Percentiles rank a stretch among this genome's conserved stretches.
phyloP scores from a whole-genome alignment of 352 stramenopile genomes.

The Stramenopiles sp. region DNA sequence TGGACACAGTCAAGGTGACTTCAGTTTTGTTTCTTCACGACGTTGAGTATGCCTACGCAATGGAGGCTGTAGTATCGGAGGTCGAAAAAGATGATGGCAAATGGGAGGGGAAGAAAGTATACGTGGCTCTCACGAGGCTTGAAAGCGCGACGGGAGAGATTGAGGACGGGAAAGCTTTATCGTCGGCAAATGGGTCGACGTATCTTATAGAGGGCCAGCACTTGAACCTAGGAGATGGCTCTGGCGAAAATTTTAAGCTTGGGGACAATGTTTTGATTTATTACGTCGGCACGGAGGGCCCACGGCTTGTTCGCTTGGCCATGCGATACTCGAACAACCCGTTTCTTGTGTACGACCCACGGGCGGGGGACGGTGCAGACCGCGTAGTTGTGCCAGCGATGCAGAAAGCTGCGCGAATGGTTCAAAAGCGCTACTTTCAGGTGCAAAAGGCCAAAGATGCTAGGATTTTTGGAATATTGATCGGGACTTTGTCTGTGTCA shows the following conservation, averaged over 20 bases:
- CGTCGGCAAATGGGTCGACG: neutral
- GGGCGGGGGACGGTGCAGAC: constrained; percentile 33
- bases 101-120: neutral
- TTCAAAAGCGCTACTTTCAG: constrained; percentile 13
- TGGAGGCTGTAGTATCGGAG: too few relatives aligned
- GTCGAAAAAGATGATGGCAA: neutral
- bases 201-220: neutral
- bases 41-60: constrained; percentile 58
- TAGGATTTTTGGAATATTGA: constrained; percentile 82
- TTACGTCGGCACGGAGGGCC: constrained; percentile 48
- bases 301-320: constrained; percentile 50
- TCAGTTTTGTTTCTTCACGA: constrained; percentile 69
- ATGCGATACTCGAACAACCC: constrained; percentile 42
- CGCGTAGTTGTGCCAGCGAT: constrained; percentile 35
- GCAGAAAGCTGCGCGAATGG: constrained; percentile 26
- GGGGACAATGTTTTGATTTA: constrained; percentile 31
- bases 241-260: neutral
- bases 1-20: constrained; percentile 26
- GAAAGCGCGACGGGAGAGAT: neutral
- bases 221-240: neutral
- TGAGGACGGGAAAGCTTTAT: neutral
- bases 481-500: constrained; percentile 72
- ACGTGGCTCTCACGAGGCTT: neutral
- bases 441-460: constrained; percentile 79
- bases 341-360: constrained; percentile 47